These are phyloP conservation scores for Chlorella variabilis DNA, from an alignment of 163 green algal genomes.

Conservation along the genomic window DNA sequence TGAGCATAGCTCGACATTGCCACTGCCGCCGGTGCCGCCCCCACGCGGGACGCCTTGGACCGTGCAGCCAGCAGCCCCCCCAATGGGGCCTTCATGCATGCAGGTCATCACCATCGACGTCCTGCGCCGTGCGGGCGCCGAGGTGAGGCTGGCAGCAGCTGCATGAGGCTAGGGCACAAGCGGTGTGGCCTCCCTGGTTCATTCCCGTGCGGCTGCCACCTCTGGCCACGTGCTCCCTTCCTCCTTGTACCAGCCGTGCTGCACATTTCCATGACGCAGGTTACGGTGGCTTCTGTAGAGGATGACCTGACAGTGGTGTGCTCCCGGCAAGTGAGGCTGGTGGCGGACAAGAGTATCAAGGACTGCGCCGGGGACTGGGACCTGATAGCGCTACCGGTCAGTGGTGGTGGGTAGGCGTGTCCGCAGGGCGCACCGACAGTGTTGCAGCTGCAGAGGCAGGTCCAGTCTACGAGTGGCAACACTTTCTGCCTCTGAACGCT, in stretches of 20 bases:
- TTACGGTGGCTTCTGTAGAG: constrained; percentile 87
- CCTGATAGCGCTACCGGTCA: constrained; percentile 84
- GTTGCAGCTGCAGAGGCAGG: too few species aligned
- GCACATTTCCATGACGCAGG: neutral
- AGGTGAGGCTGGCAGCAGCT: constrained; percentile 59
- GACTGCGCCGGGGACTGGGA: constrained; percentile 77
- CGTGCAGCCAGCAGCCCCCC: too few species aligned
- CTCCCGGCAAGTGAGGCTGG: constrained; percentile 81
- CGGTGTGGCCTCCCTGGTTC: too few species aligned
- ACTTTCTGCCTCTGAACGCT: too few species aligned
- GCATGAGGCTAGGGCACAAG: neutral
- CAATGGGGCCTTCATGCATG: neutral
- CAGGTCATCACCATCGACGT: constrained; percentile 89
- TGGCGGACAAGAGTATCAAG: constrained; percentile 84
- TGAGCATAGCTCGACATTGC: constrained; percentile 6
- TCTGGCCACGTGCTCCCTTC: too few species aligned
- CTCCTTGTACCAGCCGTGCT: too few species aligned
- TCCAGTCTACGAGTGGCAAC: too few species aligned
- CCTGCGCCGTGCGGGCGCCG: constrained; percentile 87
- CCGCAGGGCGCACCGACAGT: neutral
- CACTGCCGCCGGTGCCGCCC: neutral
- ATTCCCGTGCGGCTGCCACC: neutral
- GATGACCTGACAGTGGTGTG: constrained; percentile 53
- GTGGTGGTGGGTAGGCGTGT: too few species aligned
- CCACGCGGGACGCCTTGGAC: too few species aligned